Conservation (phyloP, 164 flowering plant species). For the Dillenia suffruticosa region DNA sequence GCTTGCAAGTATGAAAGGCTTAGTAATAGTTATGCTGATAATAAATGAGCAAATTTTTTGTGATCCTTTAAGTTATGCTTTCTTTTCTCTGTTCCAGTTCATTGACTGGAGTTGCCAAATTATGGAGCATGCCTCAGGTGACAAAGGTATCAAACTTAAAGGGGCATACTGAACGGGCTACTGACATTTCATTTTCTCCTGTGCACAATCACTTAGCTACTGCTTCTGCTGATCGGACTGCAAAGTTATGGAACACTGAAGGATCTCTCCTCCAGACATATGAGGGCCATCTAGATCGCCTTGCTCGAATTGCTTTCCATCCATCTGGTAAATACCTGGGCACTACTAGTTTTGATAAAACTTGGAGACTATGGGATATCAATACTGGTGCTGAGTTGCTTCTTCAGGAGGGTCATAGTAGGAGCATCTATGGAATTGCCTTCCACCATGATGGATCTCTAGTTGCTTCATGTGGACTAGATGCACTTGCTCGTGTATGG, state of each 20-base stretch:
- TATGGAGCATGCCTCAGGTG: slow-evolving; percentile 93
- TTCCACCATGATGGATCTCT: slow-evolving; percentile 95
- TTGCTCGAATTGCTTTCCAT: slow-evolving; percentile 89
- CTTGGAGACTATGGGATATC: slow-evolving; percentile 97
- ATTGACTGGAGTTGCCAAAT: slow-evolving; percentile 64
- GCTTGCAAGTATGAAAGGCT: too few relatives aligned
- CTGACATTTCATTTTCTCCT: slow-evolving; percentile 95
- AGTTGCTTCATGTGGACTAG: slow-evolving; percentile 90
- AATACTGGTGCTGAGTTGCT: slow-evolving; percentile 84
- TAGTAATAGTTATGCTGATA: too few relatives aligned
- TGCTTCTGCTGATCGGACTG: slow-evolving; percentile 96
- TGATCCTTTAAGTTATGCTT: neutral
- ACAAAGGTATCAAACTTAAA: slow-evolving; percentile 54
- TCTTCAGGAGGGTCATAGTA: slow-evolving; percentile 98
- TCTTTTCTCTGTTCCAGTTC: slow-evolving; percentile 39
- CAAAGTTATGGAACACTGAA: slow-evolving; percentile 80
- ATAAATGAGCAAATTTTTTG: too few relatives aligned
- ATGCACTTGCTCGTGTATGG: slow-evolving; percentile 96
- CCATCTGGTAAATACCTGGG: slow-evolving; percentile 95
- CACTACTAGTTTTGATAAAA: slow-evolving; percentile 94
- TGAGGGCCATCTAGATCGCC: slow-evolving; percentile 91
- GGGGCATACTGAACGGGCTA: slow-evolving; percentile 89
- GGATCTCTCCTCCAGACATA: slow-evolving; percentile 64
- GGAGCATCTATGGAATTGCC: slow-evolving; percentile 80
- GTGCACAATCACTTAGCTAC: slow-evolving; percentile 59